phyloP scores from a whole-genome alignment of 2,329 filamentous ascomycete species.

The Penicillium sp. region DNA sequence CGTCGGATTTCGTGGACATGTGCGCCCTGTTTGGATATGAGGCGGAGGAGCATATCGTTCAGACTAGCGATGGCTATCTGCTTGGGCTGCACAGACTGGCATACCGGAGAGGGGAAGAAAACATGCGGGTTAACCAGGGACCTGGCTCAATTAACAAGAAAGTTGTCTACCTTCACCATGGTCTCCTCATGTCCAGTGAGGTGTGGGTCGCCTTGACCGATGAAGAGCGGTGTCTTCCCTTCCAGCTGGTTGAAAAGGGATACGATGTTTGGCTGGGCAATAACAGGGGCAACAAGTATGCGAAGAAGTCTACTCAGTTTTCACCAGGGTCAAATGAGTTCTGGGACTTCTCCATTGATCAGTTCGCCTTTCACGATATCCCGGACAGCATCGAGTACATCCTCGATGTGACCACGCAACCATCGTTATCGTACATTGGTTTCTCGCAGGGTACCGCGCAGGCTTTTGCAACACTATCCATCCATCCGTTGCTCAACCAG shows the following conservation, averaged over 20 bases:
- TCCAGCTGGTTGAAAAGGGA: constrained; percentile 82
- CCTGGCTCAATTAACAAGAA: constrained; percentile 70
- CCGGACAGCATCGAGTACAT: constrained; percentile 93
- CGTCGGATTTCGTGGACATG: constrained; percentile 90
- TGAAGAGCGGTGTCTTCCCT: constrained; percentile 80
- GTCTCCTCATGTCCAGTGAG: constrained; percentile 97
- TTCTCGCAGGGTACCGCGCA: constrained; percentile 98
- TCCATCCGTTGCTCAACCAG: constrained; percentile 87
- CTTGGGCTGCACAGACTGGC: constrained; percentile 85
- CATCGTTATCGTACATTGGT: constrained; percentile 89
- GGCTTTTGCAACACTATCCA: constrained; percentile 88
- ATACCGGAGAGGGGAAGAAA: constrained; percentile 78
- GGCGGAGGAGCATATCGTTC: constrained; percentile 93
- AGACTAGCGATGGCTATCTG: constrained; percentile 91
- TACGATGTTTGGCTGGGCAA: constrained; percentile 99
- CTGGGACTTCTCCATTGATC: constrained; percentile 98
- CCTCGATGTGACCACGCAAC: constrained; percentile 75
- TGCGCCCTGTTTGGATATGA: constrained; percentile 89
- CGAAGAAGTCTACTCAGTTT: constrained; percentile 81
- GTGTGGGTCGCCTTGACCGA: constrained; percentile 96
- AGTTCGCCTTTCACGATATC: constrained; percentile 97
- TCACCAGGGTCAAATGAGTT: constrained; percentile 76
- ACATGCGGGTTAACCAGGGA: constrained; percentile 70
- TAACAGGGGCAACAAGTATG: constrained; percentile 98
- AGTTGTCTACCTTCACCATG: constrained; percentile 92